Evolutionary conservation across 306 rosid genomes (phyloP), one percentile per base, ranked within the genome.

Genomic region (Cicer arietinum): DNA sequence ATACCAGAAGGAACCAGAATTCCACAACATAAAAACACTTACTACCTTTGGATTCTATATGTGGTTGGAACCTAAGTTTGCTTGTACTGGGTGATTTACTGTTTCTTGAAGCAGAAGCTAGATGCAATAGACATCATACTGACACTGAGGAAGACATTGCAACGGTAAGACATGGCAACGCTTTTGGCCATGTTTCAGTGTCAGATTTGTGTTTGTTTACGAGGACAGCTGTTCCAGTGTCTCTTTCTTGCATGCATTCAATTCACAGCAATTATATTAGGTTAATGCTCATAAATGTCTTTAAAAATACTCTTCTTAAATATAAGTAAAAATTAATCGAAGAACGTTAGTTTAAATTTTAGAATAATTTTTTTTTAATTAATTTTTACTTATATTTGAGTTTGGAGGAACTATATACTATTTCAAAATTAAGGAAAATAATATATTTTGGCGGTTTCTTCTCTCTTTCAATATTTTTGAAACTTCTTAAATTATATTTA

Each of bases 81-180:
- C 50, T 80, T 71, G 50, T 8, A 35, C 6, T 67, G 42, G 30
- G 14, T 48, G 70, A 45, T 68, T 66, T 71, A 8, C 72, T 35
- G 53, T 75, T 82, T 56, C 88, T 82, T 86, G 10, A 42, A 77
- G 84, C 30, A 50, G 44, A 81, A 84, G 84, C 12, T 68, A 68
- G 71, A 54, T 2, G 65, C 20, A 67, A 60, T 80, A 17, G 84
- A 76, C 81, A 65, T 54, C 76, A n/a, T 16, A 77, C 76, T 58
- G 41, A 81, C 75, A 71, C 73, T 25, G 79, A 78, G 8, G 12
- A 10, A 46, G 77, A 82, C 85, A 74, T 77, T 58, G 66, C 76
- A 82, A 77, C 82, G 67, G 75, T 71, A 69, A 69, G 68, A 59
- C 74, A 59, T 47, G 45, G 67, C 71, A 75, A 6, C 13, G 7